Conservation (phyloP, 2,329 filamentous ascomycete species). For the Biscogniauxia sp. region DNA sequence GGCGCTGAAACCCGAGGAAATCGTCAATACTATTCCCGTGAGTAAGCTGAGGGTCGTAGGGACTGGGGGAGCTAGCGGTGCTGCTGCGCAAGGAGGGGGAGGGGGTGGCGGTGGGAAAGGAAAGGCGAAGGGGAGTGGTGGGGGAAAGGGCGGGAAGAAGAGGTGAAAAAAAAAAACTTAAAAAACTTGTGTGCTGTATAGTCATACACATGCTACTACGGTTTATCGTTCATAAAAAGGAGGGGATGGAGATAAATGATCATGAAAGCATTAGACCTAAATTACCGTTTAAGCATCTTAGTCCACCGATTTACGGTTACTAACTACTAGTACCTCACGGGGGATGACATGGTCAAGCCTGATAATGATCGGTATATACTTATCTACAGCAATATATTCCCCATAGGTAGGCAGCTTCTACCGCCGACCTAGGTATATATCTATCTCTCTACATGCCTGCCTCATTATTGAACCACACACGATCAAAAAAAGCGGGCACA, state of each 20-base stretch:
- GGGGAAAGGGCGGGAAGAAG: constrained; percentile 43
- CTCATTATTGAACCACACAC: too few relatives aligned
- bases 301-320: not conserved
- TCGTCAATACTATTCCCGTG: constrained; percentile 77
- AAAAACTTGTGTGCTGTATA: not conserved
- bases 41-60: constrained; percentile 78
- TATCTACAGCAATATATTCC: too few relatives aligned
- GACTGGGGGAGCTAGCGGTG: constrained; percentile 49
- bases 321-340: too few relatives aligned
- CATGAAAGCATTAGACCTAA: too few relatives aligned
- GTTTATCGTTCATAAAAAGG: not conserved
- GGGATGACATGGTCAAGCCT: too few relatives aligned
- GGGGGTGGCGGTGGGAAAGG: constrained; percentile 37
- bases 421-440: too few relatives aligned
- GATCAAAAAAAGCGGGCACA: too few relatives aligned
- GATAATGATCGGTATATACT: too few relatives aligned
- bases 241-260: too few relatives aligned
- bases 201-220: not conserved
- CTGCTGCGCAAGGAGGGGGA: constrained; percentile 39
- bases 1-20: constrained; percentile 76
- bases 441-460: too few relatives aligned
- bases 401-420: too few relatives aligned
- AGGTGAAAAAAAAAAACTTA: constrained; percentile 26
- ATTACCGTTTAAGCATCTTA: too few relatives aligned
- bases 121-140: constrained; percentile 34